Evolutionary conservation across 768 basidiomycete species (phyloP).

Genomic region (Wakefieldia striispora): DNA sequence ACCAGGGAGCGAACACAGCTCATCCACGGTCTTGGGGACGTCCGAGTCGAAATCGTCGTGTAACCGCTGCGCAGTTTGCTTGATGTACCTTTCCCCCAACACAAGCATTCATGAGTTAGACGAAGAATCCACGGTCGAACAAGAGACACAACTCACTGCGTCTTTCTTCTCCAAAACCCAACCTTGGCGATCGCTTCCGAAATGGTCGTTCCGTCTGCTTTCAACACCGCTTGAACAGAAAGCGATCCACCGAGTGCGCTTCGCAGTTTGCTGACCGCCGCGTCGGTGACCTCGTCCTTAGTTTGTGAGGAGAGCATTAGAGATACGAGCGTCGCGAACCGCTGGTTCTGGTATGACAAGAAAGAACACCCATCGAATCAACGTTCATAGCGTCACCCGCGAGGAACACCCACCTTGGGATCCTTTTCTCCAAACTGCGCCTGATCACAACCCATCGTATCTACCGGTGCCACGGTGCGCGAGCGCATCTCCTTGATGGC

Average conservation of each 20-base stretch:
- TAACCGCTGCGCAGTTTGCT: conserved; percentile 66
- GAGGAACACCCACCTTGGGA: conserved; percentile 68
- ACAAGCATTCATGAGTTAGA: neutral
- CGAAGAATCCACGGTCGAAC: neutral
- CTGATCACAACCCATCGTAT: conserved; percentile 85
- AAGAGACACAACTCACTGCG: conserved; percentile 50
- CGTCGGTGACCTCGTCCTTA: conserved; percentile 85
- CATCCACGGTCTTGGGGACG: conserved; percentile 86
- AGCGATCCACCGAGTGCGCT: conserved; percentile 74
- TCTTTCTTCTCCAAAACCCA: conserved; percentile 90
- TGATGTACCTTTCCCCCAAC: conserved; percentile 55
- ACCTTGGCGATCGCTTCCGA: conserved; percentile 82
- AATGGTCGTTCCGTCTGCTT: conserved; percentile 60
- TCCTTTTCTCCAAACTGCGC: conserved; percentile 62
- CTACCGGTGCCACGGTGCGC: conserved; percentile 77
- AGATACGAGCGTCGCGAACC: conserved; percentile 84
- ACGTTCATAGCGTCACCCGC: too few species aligned
- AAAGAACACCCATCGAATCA: neutral
- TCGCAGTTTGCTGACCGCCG: conserved; percentile 75
- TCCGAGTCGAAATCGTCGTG: conserved; percentile 76
- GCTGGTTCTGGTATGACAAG: conserved; percentile 53
- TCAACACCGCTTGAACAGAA: conserved; percentile 65
- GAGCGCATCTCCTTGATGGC: conserved; percentile 76
- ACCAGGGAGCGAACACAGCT: conserved; percentile 82
- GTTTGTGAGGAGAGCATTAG: conserved; percentile 97